A percentile compares a stretch with the other conserved stretches of the same genome.
These are phyloP conservation scores for Perilla frutescens DNA, from an alignment of 257 asterid species.

Conservation along the genomic window DNA sequence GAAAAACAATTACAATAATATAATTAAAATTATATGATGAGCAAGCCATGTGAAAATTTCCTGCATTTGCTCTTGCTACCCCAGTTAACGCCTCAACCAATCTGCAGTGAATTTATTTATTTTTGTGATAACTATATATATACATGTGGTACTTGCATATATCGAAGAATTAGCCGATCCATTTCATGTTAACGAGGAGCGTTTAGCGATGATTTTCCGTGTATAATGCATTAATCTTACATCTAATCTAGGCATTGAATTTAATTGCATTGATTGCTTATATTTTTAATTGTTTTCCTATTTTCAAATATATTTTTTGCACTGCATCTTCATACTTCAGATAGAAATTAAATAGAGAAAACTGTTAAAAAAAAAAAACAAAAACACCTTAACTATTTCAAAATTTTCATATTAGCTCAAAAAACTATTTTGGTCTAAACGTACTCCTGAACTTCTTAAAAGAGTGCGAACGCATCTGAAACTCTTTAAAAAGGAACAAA, in stretches of 20 bases:
- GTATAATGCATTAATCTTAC: slow-evolving; percentile 13
- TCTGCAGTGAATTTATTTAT: slow-evolving; percentile 1
- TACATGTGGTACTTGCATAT: not conserved
- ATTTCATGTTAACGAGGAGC: slow-evolving; percentile 14
- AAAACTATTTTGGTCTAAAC: too few species aligned
- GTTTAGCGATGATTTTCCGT: not conserved
- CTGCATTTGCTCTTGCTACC: slow-evolving; percentile 28
- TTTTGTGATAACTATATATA: not conserved
- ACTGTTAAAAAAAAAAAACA: too few species aligned
- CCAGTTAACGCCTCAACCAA: slow-evolving; percentile 31
- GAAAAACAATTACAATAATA: not conserved
- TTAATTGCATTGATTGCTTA: slow-evolving; percentile 22
- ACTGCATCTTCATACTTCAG: too few species aligned
- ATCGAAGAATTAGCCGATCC: slow-evolving; percentile 22
- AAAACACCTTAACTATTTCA: too few species aligned
- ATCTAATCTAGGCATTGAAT: slow-evolving; percentile 21
- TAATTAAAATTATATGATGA: slow-evolving; percentile 18
- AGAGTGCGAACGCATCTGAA: too few species aligned
- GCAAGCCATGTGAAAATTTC: slow-evolving; percentile 37
- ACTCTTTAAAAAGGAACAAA: too few species aligned
- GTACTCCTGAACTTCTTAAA: too few species aligned
- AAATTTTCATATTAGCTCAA: too few species aligned
- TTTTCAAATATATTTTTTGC: too few species aligned
- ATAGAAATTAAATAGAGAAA: too few species aligned
- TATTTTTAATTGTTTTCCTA: not conserved